Evolutionary conservation across 176 grass and related monocot species (phyloP), one percentile per base, ranked within the genome.

Genomic region (Ensete ventricosum): DNA sequence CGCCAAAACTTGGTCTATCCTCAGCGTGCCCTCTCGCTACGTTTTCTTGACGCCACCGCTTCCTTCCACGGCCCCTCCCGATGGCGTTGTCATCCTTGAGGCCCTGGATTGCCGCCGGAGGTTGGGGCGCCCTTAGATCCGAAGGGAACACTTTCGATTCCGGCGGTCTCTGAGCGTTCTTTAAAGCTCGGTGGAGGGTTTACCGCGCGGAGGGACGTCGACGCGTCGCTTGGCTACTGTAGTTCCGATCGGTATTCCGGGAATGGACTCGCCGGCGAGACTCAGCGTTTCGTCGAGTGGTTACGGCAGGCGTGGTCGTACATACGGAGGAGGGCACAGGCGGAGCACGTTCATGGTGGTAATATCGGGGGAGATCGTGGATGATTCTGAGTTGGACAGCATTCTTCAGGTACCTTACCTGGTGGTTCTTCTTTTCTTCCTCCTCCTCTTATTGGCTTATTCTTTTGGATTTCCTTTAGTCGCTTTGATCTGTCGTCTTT

Each of bases 231-330:
- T 24, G 20, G 62, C 14, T 79, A 5, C 34, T 43, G 73, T 34
- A 74, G 24, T 22, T 51, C 62, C 25, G 59, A 63, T 62, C 22
- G 34, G 3, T n/a, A 19, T 74, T 77, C 84, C 23, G 25, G 53
- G 3, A 80, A 79, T 53, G 50, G 58, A 20, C 17, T 23, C 69
- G 78, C 34, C 53, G 50, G 1, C 14, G 60, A 20, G 57, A 53
- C 82, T n/a, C 80, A 87, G 77, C 79, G 87, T 62, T 90, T 98
- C 22, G 94, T 98, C 0, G 60, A 84, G 23, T 98, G 89, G 77
- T 93, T 98, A 50, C 82, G 86, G 34, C 82, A 93, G 84, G 90
- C 93, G 52, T 97, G 90, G 90, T 88, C 90, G 51, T 97, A 97
- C 62, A 90, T 25, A 25, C 24, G 24, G 24, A 25, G 73, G 88